Evolutionary conservation across 306 rosid genomes (phyloP).

Genomic region (Argentina anserina): DNA sequence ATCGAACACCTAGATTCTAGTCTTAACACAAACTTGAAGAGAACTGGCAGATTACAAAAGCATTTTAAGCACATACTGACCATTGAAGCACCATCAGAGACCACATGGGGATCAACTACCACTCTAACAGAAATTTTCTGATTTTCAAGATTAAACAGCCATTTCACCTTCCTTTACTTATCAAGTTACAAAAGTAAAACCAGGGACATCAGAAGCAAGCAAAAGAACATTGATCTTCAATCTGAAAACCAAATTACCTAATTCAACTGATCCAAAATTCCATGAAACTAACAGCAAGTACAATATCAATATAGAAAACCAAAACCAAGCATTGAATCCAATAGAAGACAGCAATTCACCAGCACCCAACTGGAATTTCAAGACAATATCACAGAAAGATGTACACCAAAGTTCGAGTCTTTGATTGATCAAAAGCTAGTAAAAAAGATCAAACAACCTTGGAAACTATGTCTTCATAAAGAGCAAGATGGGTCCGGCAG

Average conservation of each 20-base stretch:
- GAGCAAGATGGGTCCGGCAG: slow-evolving; percentile 78
- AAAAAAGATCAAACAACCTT: slow-evolving; percentile 39
- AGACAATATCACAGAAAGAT: background rate
- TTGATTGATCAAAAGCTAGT: background rate
- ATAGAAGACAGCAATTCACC: slow-evolving; percentile 4
- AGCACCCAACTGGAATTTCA: slow-evolving; percentile 15
- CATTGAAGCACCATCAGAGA: background rate
- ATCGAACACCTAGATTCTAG: background rate
- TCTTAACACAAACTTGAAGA: background rate
- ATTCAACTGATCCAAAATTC: background rate
- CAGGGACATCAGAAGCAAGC: background rate
- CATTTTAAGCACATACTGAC: slow-evolving; percentile 5
- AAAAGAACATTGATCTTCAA: background rate
- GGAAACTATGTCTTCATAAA: slow-evolving; percentile 58
- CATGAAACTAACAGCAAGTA: slow-evolving; percentile 12
- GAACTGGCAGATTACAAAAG: background rate
- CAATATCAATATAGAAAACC: background rate
- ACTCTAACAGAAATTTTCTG: slow-evolving; percentile 1
- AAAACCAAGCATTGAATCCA: background rate
- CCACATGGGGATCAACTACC: background rate
- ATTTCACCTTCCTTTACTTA: background rate
- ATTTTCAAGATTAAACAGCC: background rate
- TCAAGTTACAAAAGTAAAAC: background rate
- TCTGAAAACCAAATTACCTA: background rate
- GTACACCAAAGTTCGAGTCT: background rate